Conservation (phyloP, 805 yeast genomes). For the Sungouiozyma intestinalis region DNA sequence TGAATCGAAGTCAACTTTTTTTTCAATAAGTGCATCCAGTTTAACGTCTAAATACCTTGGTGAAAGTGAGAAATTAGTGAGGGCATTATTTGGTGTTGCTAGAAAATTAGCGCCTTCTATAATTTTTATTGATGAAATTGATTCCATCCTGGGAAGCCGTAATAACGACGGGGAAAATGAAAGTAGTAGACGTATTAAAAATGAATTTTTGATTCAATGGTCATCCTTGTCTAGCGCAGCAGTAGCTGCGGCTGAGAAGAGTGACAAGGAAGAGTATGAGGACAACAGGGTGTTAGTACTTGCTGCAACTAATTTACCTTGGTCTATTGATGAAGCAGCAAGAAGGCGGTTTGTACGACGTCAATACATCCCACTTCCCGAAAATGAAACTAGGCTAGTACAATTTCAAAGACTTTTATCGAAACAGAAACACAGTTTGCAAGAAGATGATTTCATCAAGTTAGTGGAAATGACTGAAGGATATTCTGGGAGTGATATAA, state of each 20-base stretch:
- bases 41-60: slow-evolving; percentile 82
- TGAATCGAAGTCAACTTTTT: slow-evolving; percentile 86
- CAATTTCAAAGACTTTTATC: slow-evolving; percentile 60
- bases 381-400: slow-evolving; percentile 62
- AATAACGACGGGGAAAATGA: slow-evolving; percentile 55
- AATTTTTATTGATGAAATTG: slow-evolving; percentile 93
- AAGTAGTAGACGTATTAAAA: slow-evolving; percentile 79
- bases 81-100: slow-evolving; percentile 79
- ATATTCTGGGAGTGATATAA: slow-evolving; percentile 87
- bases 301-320: slow-evolving; percentile 93
- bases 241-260: slow-evolving; percentile 45
- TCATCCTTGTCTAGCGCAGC: slow-evolving; percentile 83
- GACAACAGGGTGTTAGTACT: slow-evolving; percentile 70
- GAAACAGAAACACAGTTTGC: slow-evolving; percentile 61
- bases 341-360: slow-evolving; percentile 84
- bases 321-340: slow-evolving; percentile 97
- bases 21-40: slow-evolving; percentile 83
- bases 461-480: slow-evolving; percentile 63
- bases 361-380: slow-evolving; percentile 91
- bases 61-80: slow-evolving; percentile 85
- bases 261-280: slow-evolving; percentile 19
- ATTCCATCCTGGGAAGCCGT: slow-evolving; percentile 74
- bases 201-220: slow-evolving; percentile 93
- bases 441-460: slow-evolving; percentile 49
- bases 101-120: slow-evolving; percentile 82